Conservation (phyloP, 2,329 filamentous ascomycete genomes). For the Ceratocystis albifundus region DNA sequence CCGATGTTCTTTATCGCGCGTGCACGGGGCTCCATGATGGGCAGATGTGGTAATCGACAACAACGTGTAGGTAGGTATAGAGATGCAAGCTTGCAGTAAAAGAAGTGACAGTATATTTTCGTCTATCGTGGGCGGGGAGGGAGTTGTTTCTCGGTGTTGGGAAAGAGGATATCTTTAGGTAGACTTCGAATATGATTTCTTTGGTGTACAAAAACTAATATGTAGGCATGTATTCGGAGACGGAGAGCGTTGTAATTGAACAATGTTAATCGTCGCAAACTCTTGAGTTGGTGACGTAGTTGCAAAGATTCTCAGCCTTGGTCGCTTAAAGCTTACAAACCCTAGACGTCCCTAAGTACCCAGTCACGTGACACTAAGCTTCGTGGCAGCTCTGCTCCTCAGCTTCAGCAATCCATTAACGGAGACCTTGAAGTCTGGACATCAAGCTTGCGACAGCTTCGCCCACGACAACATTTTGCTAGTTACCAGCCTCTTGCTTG, state of each 20-base stretch:
- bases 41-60: conserved; percentile 6
- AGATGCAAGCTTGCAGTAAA: not conserved
- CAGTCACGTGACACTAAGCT: not conserved
- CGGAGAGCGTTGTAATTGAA: not conserved
- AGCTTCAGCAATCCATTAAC: not conserved
- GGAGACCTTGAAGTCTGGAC: not conserved
- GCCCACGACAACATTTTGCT: not conserved
- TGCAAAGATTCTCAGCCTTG: conserved; percentile 10
- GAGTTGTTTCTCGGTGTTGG: not conserved
- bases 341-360: not conserved
- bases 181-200: not conserved
- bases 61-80: not conserved
- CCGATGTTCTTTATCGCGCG: conserved; percentile 69
- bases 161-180: not conserved
- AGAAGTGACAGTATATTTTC: not conserved
- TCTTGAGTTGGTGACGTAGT: conserved; percentile 13
- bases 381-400: conserved; percentile 3
- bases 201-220: not conserved
- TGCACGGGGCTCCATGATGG: conserved; percentile 62
- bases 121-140: not conserved
- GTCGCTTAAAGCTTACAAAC: not conserved
- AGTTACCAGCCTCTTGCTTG: not conserved
- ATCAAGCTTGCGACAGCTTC: conserved; percentile 10
- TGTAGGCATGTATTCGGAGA: not conserved
- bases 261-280: not conserved